These are phyloP conservation scores for Eucommia ulmoides DNA, from an alignment of 257 asterid genomes.

Conservation along the genomic window DNA sequence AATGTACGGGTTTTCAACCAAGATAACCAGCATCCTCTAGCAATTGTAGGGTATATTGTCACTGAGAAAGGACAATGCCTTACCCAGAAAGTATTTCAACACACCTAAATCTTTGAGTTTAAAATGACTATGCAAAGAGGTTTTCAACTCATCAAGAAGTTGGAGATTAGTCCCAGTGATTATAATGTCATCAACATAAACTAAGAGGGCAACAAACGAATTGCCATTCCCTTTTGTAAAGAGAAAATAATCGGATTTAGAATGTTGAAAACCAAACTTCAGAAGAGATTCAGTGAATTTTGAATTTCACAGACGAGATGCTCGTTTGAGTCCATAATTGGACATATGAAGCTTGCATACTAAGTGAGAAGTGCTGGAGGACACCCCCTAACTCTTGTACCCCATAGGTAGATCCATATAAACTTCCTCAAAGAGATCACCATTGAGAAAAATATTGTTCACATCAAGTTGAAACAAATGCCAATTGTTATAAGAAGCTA, in stretches of 20 bases:
- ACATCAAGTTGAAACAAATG: background rate
- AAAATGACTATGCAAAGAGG: background rate
- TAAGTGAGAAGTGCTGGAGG: background rate
- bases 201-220: background rate
- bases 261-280: background rate
- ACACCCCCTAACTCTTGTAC: background rate
- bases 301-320: background rate
- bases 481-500: background rate
- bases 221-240: background rate
- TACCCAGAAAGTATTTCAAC: background rate
- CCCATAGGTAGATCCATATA: background rate
- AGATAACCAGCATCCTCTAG: background rate
- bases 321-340: background rate
- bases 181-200: background rate
- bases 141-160: background rate
- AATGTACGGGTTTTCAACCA: background rate
- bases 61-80: background rate
- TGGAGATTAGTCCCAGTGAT: background rate
- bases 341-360: background rate
- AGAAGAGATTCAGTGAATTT: background rate
- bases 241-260: background rate
- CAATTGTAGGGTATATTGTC: background rate
- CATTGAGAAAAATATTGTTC: background rate
- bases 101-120: background rate
- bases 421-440: background rate